Evolutionary conservation across 2,329 filamentous ascomycete species (phyloP), one percentile per base, ranked within the genome.

Genomic region (Fusarium graminum): DNA sequence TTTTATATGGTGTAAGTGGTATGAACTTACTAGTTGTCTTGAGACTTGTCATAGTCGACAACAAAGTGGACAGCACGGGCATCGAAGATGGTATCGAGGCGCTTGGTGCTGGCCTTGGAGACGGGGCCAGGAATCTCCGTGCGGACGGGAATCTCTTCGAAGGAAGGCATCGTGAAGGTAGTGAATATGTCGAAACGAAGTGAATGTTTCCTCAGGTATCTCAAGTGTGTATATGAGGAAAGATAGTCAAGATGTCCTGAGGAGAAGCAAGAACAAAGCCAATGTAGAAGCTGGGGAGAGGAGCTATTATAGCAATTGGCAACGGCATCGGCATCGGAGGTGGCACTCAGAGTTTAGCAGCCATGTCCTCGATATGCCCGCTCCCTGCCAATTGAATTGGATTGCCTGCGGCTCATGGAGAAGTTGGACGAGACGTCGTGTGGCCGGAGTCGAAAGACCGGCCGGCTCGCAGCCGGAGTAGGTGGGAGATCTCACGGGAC

Each of bases 11-110:
- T 6, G 10, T 29, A 7, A 9, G 8, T 9, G 32, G 12, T 11
- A 8, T 7, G 6, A 3, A 41, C 63, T 29, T 43, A 78, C 76
- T 85, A 86, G 75, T 85, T 86, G 52, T 82, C 83, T 42, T 78
- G 72, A 72, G 82, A 84, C 76, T 84, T 81, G 47, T 82, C 75
- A 66, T 85, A 86, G 72, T 85, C 80, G 52, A 81, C 83, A 52
- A 85, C 79, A 72, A 85, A 83, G 74, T 85, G 81, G 55, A 85
- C 78, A 54, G 81, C 82, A 44, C 83, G 78, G 32, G 81, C 82
- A 70, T 86, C 83, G 62, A 84, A 85, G 63, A 85, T 77, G 50
- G 77, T 74, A 63, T 83, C 78, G 42, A 86, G 77, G 63, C 83
- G 72, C 72, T 79, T 75, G 49, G 75, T 68, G 58, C 74, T 74